Evolutionary conservation across 352 stramenopile species (phyloP).

Genomic region (Phytophthora cactorum): DNA sequence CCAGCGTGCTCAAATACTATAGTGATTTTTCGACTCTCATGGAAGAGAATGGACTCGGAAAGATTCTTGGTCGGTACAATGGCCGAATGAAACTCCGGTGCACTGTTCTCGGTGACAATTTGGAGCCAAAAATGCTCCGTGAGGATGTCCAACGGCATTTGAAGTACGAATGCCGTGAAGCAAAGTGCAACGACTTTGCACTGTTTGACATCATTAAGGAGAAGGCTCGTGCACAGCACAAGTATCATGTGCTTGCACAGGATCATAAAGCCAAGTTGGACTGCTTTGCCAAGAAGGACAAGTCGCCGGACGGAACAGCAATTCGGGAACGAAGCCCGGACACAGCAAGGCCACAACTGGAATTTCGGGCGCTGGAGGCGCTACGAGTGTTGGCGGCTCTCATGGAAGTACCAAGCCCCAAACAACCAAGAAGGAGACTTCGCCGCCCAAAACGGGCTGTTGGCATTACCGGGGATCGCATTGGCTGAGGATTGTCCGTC

Average conservation of each 20-base stretch:
- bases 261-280: conserved; percentile 8
- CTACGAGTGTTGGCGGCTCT: neutral
- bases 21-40: conserved; percentile 14
- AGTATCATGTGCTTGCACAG: conserved; percentile 9
- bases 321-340: neutral
- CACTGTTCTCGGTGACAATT: conserved; percentile 11
- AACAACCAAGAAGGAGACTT: neutral
- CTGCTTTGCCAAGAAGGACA: conserved; percentile 14
- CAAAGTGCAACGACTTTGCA: conserved; percentile 14
- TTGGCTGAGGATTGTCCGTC: conserved; percentile 10
- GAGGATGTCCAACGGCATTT: conserved; percentile 9
- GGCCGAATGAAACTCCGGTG: conserved; percentile 17
- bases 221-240: conserved; percentile 10
- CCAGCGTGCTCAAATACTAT: conserved; percentile 24
- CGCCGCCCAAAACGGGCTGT: conserved; percentile 5
- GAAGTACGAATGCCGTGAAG: conserved; percentile 11
- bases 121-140: conserved; percentile 11
- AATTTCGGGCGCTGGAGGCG: neutral
- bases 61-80: conserved; percentile 2
- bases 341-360: neutral
- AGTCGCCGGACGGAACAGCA: conserved; percentile 2
- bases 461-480: conserved; percentile 8
- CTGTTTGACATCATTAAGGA: conserved; percentile 22
- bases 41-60: conserved; percentile 5
- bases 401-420: neutral